phyloP scores from a whole-genome alignment of 2,329 filamentous ascomycete genomes.

The Fusarium miscanthi region DNA sequence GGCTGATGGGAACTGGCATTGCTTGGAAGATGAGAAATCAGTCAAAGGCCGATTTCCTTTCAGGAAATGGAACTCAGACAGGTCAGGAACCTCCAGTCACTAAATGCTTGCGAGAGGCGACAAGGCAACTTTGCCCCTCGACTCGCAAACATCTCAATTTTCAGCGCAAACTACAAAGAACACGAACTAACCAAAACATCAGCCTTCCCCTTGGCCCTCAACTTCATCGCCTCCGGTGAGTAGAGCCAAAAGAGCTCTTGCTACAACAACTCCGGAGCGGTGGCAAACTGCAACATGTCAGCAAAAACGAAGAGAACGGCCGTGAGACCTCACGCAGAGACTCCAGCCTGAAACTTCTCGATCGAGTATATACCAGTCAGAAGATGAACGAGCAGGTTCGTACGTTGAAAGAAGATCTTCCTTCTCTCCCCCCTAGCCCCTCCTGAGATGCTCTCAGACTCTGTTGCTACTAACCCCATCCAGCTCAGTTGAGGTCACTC shows the following conservation, averaged over 20 bases:
- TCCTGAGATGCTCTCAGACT: slow-evolving; percentile 39
- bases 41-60: slow-evolving; percentile 76
- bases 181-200: slow-evolving; percentile 47
- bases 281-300: slow-evolving; percentile 61
- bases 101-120: slow-evolving; percentile 2
- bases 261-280: slow-evolving; percentile 65
- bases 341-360: slow-evolving; percentile 15
- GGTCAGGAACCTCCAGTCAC: slow-evolving; percentile 64
- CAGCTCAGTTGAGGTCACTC: slow-evolving; percentile 4
- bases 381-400: slow-evolving; percentile 55
- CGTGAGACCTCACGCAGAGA: slow-evolving; percentile 7
- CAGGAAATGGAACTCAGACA: slow-evolving; percentile 84
- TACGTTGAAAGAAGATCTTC: slow-evolving; percentile 54
- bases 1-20: slow-evolving; percentile 72
- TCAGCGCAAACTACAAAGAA: neutral
- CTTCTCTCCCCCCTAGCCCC: slow-evolving; percentile 44
- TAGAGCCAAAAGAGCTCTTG: slow-evolving; percentile 56
- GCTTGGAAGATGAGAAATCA: slow-evolving; percentile 71
- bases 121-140: neutral
- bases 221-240: slow-evolving; percentile 94
- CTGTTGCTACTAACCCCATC: slow-evolving; percentile 44
- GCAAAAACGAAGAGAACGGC: slow-evolving; percentile 19
- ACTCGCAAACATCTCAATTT: slow-evolving; percentile 1
- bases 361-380: slow-evolving; percentile 34
- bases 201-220: slow-evolving; percentile 85